Percentiles rank a stretch among this genome's conserved stretches.
phyloP scores from a whole-genome alignment of 495 filamentous ascomycete genomes.

The Tuber microsphaerosporum region DNA sequence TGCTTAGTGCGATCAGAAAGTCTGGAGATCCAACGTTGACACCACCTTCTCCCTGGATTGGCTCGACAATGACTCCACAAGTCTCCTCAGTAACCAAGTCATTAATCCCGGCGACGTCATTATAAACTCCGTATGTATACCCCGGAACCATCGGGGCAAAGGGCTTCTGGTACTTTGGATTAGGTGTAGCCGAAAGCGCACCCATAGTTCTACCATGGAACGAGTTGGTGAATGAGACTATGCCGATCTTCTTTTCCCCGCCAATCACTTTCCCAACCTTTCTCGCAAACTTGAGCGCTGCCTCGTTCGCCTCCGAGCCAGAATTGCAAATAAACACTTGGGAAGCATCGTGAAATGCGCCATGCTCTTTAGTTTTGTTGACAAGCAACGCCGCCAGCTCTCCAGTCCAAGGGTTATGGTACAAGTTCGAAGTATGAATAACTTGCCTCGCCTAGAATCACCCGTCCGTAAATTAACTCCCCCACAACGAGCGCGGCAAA shows the following conservation, averaged over 20 bases:
- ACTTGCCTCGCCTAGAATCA: slow-evolving; percentile 54
- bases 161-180: slow-evolving; percentile 93
- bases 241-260: slow-evolving; percentile 66
- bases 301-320: slow-evolving; percentile 92
- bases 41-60: slow-evolving; percentile 95
- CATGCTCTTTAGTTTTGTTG: slow-evolving; percentile 62
- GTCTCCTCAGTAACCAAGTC: slow-evolving; percentile 72
- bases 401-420: slow-evolving; percentile 91
- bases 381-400: slow-evolving; percentile 80
- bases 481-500: neutral
- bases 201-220: slow-evolving; percentile 99
- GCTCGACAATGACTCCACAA: slow-evolving; percentile 92
- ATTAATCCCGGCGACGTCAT: slow-evolving; percentile 64
- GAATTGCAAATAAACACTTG: slow-evolving; percentile 91
- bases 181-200: slow-evolving; percentile 83
- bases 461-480: slow-evolving; percentile 41
- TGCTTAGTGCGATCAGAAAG: slow-evolving; percentile 70
- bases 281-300: slow-evolving; percentile 90
- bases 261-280: slow-evolving; percentile 69
- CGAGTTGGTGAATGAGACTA: slow-evolving; percentile 80
- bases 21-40: slow-evolving; percentile 73
- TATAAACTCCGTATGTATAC: slow-evolving; percentile 78
- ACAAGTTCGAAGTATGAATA: slow-evolving; percentile 87
- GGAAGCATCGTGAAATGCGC: slow-evolving; percentile 71
- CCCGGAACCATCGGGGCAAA: slow-evolving; percentile 94